Base-by-base conservation (phyloP, 371 early-diverging fungal genomes). In the Sporodiniella umbellata region DNA sequence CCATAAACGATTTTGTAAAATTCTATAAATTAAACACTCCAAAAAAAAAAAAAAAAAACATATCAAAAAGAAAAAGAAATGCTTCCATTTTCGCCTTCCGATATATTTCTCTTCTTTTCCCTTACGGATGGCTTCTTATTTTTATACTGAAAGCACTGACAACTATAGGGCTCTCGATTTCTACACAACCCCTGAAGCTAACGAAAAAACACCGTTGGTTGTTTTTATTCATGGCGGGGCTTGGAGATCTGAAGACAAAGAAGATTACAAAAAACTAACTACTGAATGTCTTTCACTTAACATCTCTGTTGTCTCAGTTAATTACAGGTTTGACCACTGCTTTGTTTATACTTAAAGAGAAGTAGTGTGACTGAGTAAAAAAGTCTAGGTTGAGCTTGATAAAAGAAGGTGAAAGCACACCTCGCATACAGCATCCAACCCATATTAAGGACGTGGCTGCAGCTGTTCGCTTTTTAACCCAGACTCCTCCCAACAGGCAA, bases 171-270 rank as follows among this genome's bases (percentile, higher is more conserved):
- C 62, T 11, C 35, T 70, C 3, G 75, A 75, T 33, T 21, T 75
- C 2, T 75, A 75, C 25, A 42, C 44, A 18, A 42, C 62, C 2
- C 28, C 37, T 17, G 18, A 49, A 15, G 53, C 45, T 1, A 45
- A 35, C n/a, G 28, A 46, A 2, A 8, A 26, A 1, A 45, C 60
- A 2, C 81, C 88, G 2, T 54, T 90, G 8, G 50, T 85, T 7
- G 78, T 89, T 4, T 86, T 84, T 64, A 64, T 90, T 15, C 90
- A 90, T 62, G 92, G 94, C 25, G 94, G 94, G 5, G 89, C 91
- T 4, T 93, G 93, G 93, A 72, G 87, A 18, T 70, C 84, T 0
- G 89, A 87, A 50, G 88, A 89, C 62, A 89, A 90, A 59, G 52
- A 61, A 19, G 81, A 79, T 21, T 85, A 79, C 44, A 54, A 33